Base-by-base conservation (phyloP, 768 basidiomycete species). In the Podaxis sp. region DNA sequence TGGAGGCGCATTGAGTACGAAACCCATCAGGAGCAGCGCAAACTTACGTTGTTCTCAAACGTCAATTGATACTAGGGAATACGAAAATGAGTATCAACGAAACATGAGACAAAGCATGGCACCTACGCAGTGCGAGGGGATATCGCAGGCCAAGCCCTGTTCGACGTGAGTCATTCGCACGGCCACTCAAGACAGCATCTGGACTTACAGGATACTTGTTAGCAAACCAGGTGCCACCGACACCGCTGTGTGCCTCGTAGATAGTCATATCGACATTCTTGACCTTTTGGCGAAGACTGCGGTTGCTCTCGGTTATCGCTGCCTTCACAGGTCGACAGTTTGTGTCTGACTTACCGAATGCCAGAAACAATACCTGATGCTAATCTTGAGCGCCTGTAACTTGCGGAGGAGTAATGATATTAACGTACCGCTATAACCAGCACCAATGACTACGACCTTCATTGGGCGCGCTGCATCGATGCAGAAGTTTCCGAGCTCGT, bases 201-300 rank as follows among this genome's bases (percentile, higher is more conserved):
- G 28, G 37, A 68, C 78, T 68, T 53, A 83, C 83, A 4, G 84
- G 84, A 68, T 86, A 87, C 60, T 70, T 77, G 62, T 86, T 87
- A 8, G 74, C 72, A 66, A 76, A 82, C 87, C 87, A 89, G 2
- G 85, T 82, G 2, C 87, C 87, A 10, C 87, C 87, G 24, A 89
- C 75, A 1, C 80, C 82, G n/a, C 77, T 72, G 56, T 82, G 79
- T 61, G 84, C 83, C 60, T 89, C 87, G 68, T 87, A 88, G 15
- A 88, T 81, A 0, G 78, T 79, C 4, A 89, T 69, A 20, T 83
- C 73, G 13, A 87, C 63, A 64, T 87, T 87, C 51, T 77, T 77
- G 12, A 87, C 73, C 33, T 74, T 76, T 72, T 85, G 86, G 7
- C 78, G 73, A 65, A 86, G 83, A 38, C 85, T 85, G n/a, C n/a